Conservation (phyloP, 345 rosid species). For the Brassica carinata region DNA sequence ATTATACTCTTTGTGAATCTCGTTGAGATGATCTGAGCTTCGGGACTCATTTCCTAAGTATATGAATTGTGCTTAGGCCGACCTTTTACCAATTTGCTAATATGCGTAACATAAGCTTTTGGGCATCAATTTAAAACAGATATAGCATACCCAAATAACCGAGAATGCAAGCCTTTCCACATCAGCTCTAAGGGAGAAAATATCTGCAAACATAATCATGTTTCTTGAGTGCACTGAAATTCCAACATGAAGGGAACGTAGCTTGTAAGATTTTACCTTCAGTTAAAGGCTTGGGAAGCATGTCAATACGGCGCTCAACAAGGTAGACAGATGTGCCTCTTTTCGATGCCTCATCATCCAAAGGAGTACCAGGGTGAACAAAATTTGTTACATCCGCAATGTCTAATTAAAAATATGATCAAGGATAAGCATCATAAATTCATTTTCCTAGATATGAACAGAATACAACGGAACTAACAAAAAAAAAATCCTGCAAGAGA, state of each 20-base stretch:
- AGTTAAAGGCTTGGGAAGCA: constrained; percentile 98
- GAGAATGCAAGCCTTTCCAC: constrained; percentile 99
- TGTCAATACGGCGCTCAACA: constrained; percentile 98
- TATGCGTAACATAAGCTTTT: neutral
- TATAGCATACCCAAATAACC: constrained; percentile 79
- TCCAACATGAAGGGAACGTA: neutral
- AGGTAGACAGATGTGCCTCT: constrained; percentile 99
- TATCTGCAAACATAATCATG: constrained; percentile 58
- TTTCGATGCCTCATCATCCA: constrained; percentile 93
- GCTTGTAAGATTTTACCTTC: constrained; percentile 60
- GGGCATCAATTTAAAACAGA: neutral
- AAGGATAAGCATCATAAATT: constrained; percentile 43
- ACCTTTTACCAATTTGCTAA: constrained; percentile 7
- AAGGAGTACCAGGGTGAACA: constrained; percentile 86
- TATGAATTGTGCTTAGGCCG: constrained; percentile 28
- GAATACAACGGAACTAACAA: neutral
- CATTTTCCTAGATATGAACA: neutral
- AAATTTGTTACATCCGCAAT: constrained; percentile 99
- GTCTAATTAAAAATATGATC: constrained; percentile 54
- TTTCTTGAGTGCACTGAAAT: neutral
- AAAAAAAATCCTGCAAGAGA: constrained; percentile 1
- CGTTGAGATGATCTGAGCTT: constrained; percentile 85
- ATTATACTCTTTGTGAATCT: constrained; percentile 87
- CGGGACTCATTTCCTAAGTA: constrained; percentile 85
- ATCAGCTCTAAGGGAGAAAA: constrained; percentile 93